Percentiles rank a stretch among this genome's conserved stretches.
phyloP scores from a whole-genome alignment of 1,284 basidiomycete species.

The Trichosporon sp. region DNA sequence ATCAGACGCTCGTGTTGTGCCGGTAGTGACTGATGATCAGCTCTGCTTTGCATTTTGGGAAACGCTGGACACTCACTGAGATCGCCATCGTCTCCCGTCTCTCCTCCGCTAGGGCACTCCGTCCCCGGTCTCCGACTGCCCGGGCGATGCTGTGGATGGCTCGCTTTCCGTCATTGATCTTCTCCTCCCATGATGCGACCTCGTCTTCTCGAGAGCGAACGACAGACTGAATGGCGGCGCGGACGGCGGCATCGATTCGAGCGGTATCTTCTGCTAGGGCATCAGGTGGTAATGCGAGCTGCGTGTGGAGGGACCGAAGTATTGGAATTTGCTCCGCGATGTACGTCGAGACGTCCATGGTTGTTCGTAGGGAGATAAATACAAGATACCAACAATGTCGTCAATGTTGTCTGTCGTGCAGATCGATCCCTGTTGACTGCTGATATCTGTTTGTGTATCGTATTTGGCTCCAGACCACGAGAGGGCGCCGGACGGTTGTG shows the following conservation, averaged over 20 bases:
- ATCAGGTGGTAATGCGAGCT: slow-evolving; percentile 34
- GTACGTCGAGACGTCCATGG: slow-evolving; percentile 35
- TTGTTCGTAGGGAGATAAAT: background rate
- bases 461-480: slow-evolving; percentile 1
- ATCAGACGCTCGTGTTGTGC: slow-evolving; percentile 33
- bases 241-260: slow-evolving; percentile 40
- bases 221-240: slow-evolving; percentile 34
- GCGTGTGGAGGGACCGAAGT: slow-evolving; percentile 34
- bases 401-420: background rate
- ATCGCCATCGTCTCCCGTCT: slow-evolving; percentile 23
- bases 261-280: slow-evolving; percentile 34
- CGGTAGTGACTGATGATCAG: slow-evolving; percentile 26
- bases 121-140: slow-evolving; percentile 36
- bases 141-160: slow-evolving; percentile 27
- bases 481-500: background rate
- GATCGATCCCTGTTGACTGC: slow-evolving; percentile 3
- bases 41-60: no score
- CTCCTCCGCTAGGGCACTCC: slow-evolving; percentile 24
- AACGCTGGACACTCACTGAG: background rate
- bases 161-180: slow-evolving; percentile 28
- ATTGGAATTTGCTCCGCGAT: slow-evolving; percentile 42
- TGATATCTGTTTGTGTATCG: background rate
- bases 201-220: slow-evolving; percentile 38
- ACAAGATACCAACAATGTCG: background rate
- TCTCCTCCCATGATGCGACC: slow-evolving; percentile 39